Conservation (phyloP, 208 protist genomes). For the Trypanosoma scelopori region DNA sequence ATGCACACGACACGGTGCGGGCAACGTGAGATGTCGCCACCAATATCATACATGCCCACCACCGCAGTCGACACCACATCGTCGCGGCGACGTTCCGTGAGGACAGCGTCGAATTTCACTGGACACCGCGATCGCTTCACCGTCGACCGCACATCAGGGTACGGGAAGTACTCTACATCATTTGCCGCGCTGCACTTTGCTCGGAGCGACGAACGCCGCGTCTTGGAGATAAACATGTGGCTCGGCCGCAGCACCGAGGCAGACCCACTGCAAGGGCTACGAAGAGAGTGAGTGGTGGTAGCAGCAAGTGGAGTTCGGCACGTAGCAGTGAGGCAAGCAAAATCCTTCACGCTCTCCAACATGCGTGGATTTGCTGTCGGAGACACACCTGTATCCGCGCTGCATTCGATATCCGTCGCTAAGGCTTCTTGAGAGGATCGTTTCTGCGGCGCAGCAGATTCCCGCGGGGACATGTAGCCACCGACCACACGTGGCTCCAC, state of each 20-base stretch:
- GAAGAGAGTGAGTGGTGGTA: background rate
- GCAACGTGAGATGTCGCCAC: conserved; percentile 49
- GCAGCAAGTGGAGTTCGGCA: no score
- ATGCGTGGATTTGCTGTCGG: no score
- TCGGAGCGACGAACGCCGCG: conserved; percentile 32
- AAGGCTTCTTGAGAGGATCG: background rate
- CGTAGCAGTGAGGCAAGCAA: background rate
- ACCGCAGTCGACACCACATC: conserved; percentile 42
- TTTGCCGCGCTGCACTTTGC: conserved; percentile 42
- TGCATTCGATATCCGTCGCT: background rate
- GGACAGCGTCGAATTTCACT: conserved; percentile 41
- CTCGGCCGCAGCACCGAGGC: no score
- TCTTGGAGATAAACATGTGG: conserved; percentile 59
- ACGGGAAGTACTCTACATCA: conserved; percentile 75
- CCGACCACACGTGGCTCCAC: conserved; percentile 66
- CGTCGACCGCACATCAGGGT: conserved; percentile 71
- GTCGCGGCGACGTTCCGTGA: conserved; percentile 45
- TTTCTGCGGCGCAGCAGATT: conserved; percentile 7
- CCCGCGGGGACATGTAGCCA: conserved; percentile 52
- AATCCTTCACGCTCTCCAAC: conserved; percentile 3
- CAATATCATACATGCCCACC: conserved; percentile 63
- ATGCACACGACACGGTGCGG: conserved; percentile 49
- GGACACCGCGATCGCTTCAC: conserved; percentile 39
- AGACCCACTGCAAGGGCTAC: no score
- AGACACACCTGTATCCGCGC: background rate